These are phyloP conservation scores for Leccinum uliginosum DNA, from an alignment of 768 basidiomycete species.

Conservation along the genomic window DNA sequence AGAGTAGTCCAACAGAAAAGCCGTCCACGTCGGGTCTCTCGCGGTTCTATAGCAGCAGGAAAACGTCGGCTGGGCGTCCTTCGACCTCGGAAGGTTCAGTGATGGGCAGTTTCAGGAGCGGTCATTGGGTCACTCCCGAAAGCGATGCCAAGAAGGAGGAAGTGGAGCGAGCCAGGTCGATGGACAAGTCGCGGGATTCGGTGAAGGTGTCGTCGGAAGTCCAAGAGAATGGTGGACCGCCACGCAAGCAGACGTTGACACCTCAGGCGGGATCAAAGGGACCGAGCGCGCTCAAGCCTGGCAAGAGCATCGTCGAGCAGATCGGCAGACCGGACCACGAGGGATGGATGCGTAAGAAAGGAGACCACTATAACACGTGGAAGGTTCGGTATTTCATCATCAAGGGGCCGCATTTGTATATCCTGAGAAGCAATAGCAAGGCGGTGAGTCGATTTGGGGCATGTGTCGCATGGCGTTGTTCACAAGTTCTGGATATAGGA, in stretches of 20 bases:
- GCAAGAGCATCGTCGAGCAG: constrained; percentile 78
- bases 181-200: constrained; percentile 17
- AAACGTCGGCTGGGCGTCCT: constrained; percentile 38
- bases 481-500: constrained; percentile 48
- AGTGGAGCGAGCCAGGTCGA: constrained; percentile 21
- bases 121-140: constrained; percentile 20
- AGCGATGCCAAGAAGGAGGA: constrained; percentile 14
- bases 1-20: constrained; percentile 39
- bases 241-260: constrained; percentile 54
- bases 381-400: constrained; percentile 88
- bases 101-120: constrained; percentile 23
- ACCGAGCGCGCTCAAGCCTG: constrained; percentile 46
- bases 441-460: constrained; percentile 20
- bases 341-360: constrained; percentile 96
- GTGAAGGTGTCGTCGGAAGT: constrained; percentile 19
- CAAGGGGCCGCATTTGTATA: constrained; percentile 90
- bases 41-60: constrained; percentile 42
- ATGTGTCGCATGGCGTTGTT: background rate
- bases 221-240: constrained; percentile 37
- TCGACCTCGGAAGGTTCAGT: constrained; percentile 37
- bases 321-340: constrained; percentile 86
- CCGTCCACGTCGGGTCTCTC: constrained; percentile 46
- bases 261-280: constrained; percentile 23
- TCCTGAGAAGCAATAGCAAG: constrained; percentile 70
- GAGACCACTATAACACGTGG: constrained; percentile 91